Evolutionary conservation across 305 asterid genomes (phyloP).

Genomic region (Ilex paraguariensis): DNA sequence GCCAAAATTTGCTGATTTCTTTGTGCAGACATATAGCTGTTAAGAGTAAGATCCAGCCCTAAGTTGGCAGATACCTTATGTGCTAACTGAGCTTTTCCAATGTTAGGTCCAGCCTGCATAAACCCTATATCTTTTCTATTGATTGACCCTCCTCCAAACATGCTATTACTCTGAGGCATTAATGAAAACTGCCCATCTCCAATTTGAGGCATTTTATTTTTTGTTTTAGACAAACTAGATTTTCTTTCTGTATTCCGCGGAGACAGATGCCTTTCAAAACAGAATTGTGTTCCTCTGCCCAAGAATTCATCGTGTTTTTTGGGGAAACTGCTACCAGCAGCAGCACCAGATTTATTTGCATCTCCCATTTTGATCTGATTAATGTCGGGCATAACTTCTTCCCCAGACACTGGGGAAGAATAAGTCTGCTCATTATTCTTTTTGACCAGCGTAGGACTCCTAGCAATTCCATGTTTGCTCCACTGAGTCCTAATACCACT

Average conservation of each 20-base stretch:
- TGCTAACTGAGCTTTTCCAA: not conserved
- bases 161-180: conserved; percentile 11
- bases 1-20: not conserved
- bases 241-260: conserved; percentile 3
- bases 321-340: conserved; percentile 2
- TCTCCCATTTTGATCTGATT: conserved; percentile 2
- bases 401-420: conserved; percentile 13
- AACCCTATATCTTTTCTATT: conserved; percentile 10
- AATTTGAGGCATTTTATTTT: conserved; percentile 12
- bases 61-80: conserved; percentile 5
- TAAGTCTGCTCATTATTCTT: conserved; percentile 17
- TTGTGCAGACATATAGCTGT: conserved; percentile 4
- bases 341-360: conserved; percentile 7
- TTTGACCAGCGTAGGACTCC: conserved; percentile 2
- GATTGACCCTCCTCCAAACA: conserved; percentile 14
- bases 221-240: conserved; percentile 2
- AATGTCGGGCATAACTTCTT: conserved; percentile 1
- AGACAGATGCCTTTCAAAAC: conserved; percentile 4
- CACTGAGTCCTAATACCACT: conserved; percentile 7
- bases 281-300: conserved; percentile 1
- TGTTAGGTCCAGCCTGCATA: not conserved
- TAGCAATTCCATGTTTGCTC: conserved; percentile 9
- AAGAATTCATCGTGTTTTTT: conserved; percentile 11
- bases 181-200: conserved; percentile 7
- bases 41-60: conserved; percentile 17